Base-by-base conservation (phyloP, 768 basidiomycete genomes). In the Trametes sanguinea region DNA sequence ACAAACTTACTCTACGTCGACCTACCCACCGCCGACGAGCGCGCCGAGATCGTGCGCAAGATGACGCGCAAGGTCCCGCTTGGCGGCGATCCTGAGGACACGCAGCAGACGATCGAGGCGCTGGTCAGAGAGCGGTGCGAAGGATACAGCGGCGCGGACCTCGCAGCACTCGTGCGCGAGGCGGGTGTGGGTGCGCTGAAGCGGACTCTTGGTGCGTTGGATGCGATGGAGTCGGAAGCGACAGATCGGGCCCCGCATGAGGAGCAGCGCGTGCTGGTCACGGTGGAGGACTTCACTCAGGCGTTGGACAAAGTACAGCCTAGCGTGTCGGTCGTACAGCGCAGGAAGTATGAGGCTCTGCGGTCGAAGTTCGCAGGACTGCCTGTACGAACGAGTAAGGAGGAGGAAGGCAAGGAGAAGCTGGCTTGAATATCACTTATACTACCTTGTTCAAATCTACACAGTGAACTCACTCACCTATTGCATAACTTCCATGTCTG, bases 1-100 rank as follows among this genome's bases (percentile, higher is more conserved):
- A 97, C 77, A 97, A 97, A 73, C 82, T 96, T 96, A 5, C 81
- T 97, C 45, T 98, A 95, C 68, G 94, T 97, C 68, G 95, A 96
- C 74, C 80, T 96, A 0, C 95, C 95, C 22, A 76, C 80, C 0
- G 65, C 86, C 0, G 70, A 76, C 32, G 95, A 95, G 73, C 86
- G 94, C 22, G 84, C 81, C 6, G 95, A 97, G 72, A 96, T 98
- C 62, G 72, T 95, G 50, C 81, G 85, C 46, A 95, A 93, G 4
- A 79, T 95, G 69, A 80, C 82, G 39, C 80, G 87, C 37, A 82
- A 83, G 51, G 84, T 95, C 0, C 94, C 94, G 0, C 73, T 95
- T 30, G 81, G 79, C 6, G 68, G 62, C 7, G 62, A 52, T 22
- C 48, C n/a, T 13, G 54, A 55, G 3, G 42, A 42, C 5, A 43